Evolutionary conservation across 495 filamentous ascomycete species (phyloP).

Genomic region (Aspergillus egyptiacus): DNA sequence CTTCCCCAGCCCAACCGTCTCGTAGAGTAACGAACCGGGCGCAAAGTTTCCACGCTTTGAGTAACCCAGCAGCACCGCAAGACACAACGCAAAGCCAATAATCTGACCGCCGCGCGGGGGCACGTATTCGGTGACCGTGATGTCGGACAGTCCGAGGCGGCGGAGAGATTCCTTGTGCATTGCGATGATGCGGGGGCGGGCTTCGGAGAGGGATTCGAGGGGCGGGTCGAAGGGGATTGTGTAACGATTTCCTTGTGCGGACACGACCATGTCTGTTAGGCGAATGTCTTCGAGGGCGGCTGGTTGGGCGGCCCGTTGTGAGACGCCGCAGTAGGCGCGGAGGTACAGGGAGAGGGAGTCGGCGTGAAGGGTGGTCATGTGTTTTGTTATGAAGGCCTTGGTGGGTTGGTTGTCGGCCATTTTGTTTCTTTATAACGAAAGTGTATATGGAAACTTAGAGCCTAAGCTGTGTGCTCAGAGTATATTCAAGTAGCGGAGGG

Average conservation of each 20-base stretch:
- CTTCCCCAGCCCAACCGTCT: slow-evolving; percentile 37
- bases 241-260: slow-evolving; percentile 41
- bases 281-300: slow-evolving; percentile 56
- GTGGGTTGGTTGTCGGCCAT: slow-evolving; percentile 24
- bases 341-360: slow-evolving; percentile 63
- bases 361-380: slow-evolving; percentile 77
- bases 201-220: slow-evolving; percentile 53
- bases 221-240: slow-evolving; percentile 57
- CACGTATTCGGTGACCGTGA: slow-evolving; percentile 51
- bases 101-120: slow-evolving; percentile 35
- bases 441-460: no score
- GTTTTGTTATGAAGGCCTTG: slow-evolving; percentile 60
- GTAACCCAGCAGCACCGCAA: slow-evolving; percentile 40
- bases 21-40: slow-evolving; percentile 50
- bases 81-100: slow-evolving; percentile 41
- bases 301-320: slow-evolving; percentile 39
- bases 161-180: slow-evolving; percentile 57
- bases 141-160: slow-evolving; percentile 49
- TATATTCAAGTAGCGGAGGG: no score
- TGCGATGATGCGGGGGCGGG: slow-evolving; percentile 57
- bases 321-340: slow-evolving; percentile 50
- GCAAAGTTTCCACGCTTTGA: slow-evolving; percentile 46
- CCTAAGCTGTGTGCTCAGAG: no score
- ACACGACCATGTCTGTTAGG: slow-evolving; percentile 51
- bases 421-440: no score